Evolutionary conservation across 2,329 filamentous ascomycete genomes (phyloP).

Genomic region (Pseudopyrenochaeta lycopersici): DNA sequence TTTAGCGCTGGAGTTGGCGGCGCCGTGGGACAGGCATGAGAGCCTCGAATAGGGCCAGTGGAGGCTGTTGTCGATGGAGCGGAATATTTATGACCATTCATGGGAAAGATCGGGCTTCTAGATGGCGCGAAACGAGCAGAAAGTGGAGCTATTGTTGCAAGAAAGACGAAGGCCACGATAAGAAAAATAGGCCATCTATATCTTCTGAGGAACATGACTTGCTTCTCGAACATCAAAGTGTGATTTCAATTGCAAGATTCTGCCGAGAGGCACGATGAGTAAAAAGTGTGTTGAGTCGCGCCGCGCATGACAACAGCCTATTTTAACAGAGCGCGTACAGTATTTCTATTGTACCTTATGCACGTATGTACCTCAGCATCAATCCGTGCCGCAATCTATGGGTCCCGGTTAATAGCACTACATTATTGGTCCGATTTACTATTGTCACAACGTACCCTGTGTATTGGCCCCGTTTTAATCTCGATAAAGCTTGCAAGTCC

Average conservation of each 20-base stretch:
- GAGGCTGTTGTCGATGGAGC: background rate
- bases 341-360: background rate
- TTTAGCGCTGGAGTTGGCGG: slow-evolving; percentile 15
- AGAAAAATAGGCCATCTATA: slow-evolving; percentile 20
- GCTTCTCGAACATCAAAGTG: slow-evolving; percentile 4
- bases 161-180: slow-evolving; percentile 6
- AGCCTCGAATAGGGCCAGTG: background rate
- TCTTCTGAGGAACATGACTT: slow-evolving; percentile 19
- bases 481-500: background rate
- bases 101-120: slow-evolving; percentile 4
- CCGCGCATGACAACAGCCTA: background rate
- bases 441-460: background rate
- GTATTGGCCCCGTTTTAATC: background rate
- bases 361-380: slow-evolving; percentile 5
- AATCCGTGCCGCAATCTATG: slow-evolving; percentile 13
- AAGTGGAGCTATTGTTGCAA: slow-evolving; percentile 15
- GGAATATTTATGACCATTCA: slow-evolving; percentile 3
- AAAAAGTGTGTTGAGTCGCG: slow-evolving; percentile 6
- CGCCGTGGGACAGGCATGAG: slow-evolving; percentile 17
- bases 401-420: too few relatives aligned
- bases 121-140: slow-evolving; percentile 15
- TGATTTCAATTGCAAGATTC: background rate
- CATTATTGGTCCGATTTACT: background rate
- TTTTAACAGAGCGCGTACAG: slow-evolving; percentile 4
- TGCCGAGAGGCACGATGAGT: background rate